Base-by-base conservation (phyloP, 1,139 yeast genomes). In the Schwanniomyces etchellsii region DNA sequence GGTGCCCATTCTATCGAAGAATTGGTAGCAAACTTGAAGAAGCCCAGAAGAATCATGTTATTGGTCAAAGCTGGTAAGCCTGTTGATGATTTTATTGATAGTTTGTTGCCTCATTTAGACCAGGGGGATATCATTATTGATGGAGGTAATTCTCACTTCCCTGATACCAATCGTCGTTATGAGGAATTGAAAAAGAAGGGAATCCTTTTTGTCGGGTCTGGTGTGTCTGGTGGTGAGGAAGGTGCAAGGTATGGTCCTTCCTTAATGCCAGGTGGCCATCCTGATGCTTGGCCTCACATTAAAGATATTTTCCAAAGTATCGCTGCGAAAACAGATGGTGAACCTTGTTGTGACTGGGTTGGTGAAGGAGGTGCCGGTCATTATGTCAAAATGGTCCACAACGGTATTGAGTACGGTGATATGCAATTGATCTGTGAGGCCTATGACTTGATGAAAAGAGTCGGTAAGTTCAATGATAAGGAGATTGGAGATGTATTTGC, bases 311-410 rank as follows among this genome's bases (percentile, higher is more conserved):
- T 91, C 88, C 98, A 91, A 73, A 77, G 89, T 38, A 84, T 91
- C 52, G 70, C 97, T 36, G 98, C 98, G 56, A 86, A 91, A 74
- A 64, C 95, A 41, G 96, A 91, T 55, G 96, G 96, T 51, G 96
- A 91, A 70, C 96, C 98, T 58, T 91, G 98, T 72, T 91, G 98
- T 70, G 98, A 91, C 77, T 91, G 98, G 98, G 96, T 91, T 52
- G 98, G 98, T 55, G 95, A 89, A 51, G 95, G 94, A 37, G 98
- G 98, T 64, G 79, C 97, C 33, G 98, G 98, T 57, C 98, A 91
- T 71, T 91, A 83, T 70, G 97, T 91, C 60, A 91, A 91, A 77
- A 91, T 91, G 98, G 97, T 91, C 48, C 98, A 91, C 77, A 91
- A 91, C 63, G 98, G 98, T 83, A 91, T 91, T 54, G 98, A 91